Evolutionary conservation across 2,329 filamentous ascomycete species (phyloP).

Genomic region (Fusarium pilosicola): DNA sequence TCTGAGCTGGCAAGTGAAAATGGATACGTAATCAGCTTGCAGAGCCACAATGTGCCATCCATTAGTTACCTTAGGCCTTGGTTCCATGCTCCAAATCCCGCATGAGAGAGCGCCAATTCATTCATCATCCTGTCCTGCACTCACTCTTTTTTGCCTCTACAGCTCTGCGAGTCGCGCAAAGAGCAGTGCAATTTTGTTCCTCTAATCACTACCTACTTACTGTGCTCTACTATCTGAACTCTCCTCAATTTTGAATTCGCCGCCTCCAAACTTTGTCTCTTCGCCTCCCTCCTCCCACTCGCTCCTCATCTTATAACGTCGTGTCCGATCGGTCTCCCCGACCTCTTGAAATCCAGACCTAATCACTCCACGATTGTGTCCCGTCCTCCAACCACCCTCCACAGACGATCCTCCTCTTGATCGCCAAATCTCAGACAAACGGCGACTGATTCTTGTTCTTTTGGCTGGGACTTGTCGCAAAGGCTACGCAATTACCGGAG

Average conservation of each 20-base stretch:
- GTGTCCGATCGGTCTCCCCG: slow-evolving; percentile 36
- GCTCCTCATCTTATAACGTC: slow-evolving; percentile 18
- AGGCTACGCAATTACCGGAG: slow-evolving; percentile 24
- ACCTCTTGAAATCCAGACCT: slow-evolving; percentile 33
- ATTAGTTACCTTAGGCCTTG: slow-evolving; percentile 23
- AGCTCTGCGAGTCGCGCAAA: slow-evolving; percentile 22
- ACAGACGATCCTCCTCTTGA: slow-evolving; percentile 18
- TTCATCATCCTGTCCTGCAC: slow-evolving; percentile 34
- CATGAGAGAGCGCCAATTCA: slow-evolving; percentile 36
- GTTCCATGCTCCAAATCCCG: slow-evolving; percentile 26
- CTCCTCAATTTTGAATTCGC: slow-evolving; percentile 4
- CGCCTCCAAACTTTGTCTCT: slow-evolving; percentile 6
- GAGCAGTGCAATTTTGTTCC: slow-evolving; percentile 19
- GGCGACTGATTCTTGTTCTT: not conserved
- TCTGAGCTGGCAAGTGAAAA: slow-evolving; percentile 33
- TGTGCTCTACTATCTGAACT: not conserved
- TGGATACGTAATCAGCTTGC: slow-evolving; percentile 39
- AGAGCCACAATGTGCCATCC: slow-evolving; percentile 28
- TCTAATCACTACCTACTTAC: slow-evolving; percentile 1
- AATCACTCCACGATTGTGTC: slow-evolving; percentile 37
- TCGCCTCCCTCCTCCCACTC: slow-evolving; percentile 10
- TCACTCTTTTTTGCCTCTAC: slow-evolving; percentile 15
- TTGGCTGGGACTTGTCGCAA: slow-evolving; percentile 18
- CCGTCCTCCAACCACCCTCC: slow-evolving; percentile 34
- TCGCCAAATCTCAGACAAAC: slow-evolving; percentile 23